Base-by-base conservation (phyloP, 768 basidiomycete genomes). In the Kwoniella pini region DNA sequence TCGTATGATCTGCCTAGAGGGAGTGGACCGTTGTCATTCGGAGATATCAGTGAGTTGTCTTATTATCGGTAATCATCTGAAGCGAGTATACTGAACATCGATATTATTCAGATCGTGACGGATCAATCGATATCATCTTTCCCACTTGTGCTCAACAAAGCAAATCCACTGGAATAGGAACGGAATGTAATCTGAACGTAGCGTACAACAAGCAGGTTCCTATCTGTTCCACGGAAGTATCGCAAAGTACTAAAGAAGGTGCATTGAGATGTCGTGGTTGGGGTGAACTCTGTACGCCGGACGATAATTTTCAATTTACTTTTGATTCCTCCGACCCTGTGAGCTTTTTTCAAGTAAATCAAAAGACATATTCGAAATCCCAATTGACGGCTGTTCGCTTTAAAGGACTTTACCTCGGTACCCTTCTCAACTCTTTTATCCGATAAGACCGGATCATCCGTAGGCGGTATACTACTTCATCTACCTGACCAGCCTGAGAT, bases 81-180 rank as follows among this genome's bases (percentile, higher is more conserved):
- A n/a, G n/a, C n/a, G n/a, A n/a, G n/a, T n/a, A n/a, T n/a, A n/a
- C n/a, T n/a, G n/a, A 26, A 22, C 42, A 4, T n/a, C 43, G 43
- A 15, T 55, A 38, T 50, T 60, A 40, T 19, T 38, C 21, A 79
- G 94, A 98, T 71, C 86, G 96, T 6, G 96, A 98, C 69, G 96
- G 96, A 0, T 94, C 95, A 0, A 89, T 98, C 30, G 96, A 98
- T 76, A 86, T 98, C 83, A 82, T 99, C 44, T 91, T 97, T 72
- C 84, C 90, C 0, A 89, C 89, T 0, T 99, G 96, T 74, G 79
- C 81, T 0, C 84, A 82, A 2, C 85, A 90, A n/a, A 87, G 88
- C 0, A 75, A 81, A 0, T 81, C 83, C 1, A 85, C 83, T 0
- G 92, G 93, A 2, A 79, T 89, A 0, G 93, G 93, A 11, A 80